Conservation (phyloP, 768 basidiomycete genomes). For the Candolleomyces eurysporus region DNA sequence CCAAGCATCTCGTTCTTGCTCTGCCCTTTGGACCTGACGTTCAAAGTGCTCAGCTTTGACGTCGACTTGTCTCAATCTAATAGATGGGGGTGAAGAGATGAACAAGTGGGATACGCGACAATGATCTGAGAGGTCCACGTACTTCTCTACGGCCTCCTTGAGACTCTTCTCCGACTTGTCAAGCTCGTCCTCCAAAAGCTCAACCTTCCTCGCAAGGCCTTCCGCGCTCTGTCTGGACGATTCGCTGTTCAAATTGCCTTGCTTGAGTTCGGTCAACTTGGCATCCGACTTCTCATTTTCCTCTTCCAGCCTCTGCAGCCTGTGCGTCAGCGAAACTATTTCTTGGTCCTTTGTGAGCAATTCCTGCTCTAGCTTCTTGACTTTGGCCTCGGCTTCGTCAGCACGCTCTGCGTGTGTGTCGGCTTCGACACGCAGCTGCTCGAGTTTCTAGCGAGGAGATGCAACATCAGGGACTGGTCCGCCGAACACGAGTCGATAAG, state of each 20-base stretch:
- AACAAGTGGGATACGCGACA: conserved; percentile 9
- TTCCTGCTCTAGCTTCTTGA: conserved; percentile 72
- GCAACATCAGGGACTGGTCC: conserved; percentile 6
- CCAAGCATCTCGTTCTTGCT: conserved; percentile 90
- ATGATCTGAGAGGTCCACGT: conserved; percentile 29
- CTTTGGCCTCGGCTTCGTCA: conserved; percentile 81
- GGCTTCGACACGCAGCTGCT: conserved; percentile 76
- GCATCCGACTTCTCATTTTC: conserved; percentile 72
- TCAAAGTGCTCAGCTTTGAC: conserved; percentile 99
- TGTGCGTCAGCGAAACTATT: conserved; percentile 75
- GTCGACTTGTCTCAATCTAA: conserved; percentile 91
- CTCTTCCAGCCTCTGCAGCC: conserved; percentile 58
- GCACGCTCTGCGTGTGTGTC: conserved; percentile 80
- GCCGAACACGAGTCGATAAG: background rate
- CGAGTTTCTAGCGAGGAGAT: conserved; percentile 58
- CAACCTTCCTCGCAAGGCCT: conserved; percentile 75
- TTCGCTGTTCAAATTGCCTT: conserved; percentile 64
- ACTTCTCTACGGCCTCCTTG: conserved; percentile 97
- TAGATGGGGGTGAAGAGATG: conserved; percentile 7
- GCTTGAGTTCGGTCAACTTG: conserved; percentile 65
- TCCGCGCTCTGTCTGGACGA: conserved; percentile 63
- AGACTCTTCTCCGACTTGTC: conserved; percentile 94
- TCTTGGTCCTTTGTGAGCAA: conserved; percentile 84
- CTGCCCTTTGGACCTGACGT: conserved; percentile 79
- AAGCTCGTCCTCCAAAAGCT: conserved; percentile 91